Evolutionary conservation across 2,329 filamentous ascomycete genomes (phyloP), one percentile per base, ranked within the genome.

Genomic region (Fusarium paranaense): DNA sequence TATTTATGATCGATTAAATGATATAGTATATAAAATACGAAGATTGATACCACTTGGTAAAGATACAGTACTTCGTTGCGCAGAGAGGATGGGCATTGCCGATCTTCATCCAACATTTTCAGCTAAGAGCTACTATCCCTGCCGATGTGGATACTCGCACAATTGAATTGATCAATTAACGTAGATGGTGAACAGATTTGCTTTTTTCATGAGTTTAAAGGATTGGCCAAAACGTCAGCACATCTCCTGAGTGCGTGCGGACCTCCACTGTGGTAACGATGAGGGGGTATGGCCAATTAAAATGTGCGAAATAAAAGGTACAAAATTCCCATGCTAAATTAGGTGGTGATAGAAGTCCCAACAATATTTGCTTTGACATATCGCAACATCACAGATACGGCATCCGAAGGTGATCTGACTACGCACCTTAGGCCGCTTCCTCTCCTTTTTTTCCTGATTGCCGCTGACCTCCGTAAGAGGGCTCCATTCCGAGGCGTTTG

Each of bases 51-150:
- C 25, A 52, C 45, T 52, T 52, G 45, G 45, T 52, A 52, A 52
- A 16, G 45, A 52, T 27, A 52, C 45, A 9, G 25, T 52, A 52
- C 7, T 62, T 50, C 13, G 20, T 52, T 62, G 60, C 45, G 37
- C 45, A 52, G 45, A 52, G 45, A 52, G 45, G 45, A 52, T 52
- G 25, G 25, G 45, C 45, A 52, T 62, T 33, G 60, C 60, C 9
- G 60, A 62, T 62, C 60, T 45, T 20, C 4, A 47, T 62, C 33
- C 33, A 62, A 18, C 16, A 54, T 37, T 27, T 62, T 62, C 7
- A 27, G 60, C 18, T 30, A 62, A 37, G 42, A 62, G 47, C 60
- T 35, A 37, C 47, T 33, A 62, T 62, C n/a, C 32, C 60, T 62
- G 32, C 20, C 20, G 37, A 52, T 30, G 60, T 62, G 60, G 45